These are phyloP conservation scores for Leucocoprinus leucothites DNA, from an alignment of 768 basidiomycete species.

Conservation along the genomic window DNA sequence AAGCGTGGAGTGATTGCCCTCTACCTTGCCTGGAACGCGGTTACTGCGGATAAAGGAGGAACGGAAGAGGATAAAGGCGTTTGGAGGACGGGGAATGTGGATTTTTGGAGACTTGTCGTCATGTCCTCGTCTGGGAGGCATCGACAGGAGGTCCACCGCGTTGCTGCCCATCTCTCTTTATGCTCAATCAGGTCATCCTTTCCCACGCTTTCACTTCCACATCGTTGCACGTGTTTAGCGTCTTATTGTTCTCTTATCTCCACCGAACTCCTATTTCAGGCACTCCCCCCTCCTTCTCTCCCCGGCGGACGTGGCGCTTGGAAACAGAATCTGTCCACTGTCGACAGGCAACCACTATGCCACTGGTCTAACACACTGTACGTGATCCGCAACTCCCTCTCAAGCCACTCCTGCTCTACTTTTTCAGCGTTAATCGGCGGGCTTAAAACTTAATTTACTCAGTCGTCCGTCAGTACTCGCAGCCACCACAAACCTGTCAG, in stretches of 20 bases:
- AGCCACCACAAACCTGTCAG: too few relatives aligned
- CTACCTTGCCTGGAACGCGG: slow-evolving; percentile 72
- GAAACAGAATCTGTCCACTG: not conserved
- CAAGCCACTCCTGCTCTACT: too few relatives aligned
- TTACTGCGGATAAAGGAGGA: slow-evolving; percentile 74
- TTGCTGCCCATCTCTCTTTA: not conserved
- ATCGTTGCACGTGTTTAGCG: slow-evolving; percentile 4
- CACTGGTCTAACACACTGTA: too few relatives aligned
- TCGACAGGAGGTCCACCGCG: slow-evolving; percentile 3
- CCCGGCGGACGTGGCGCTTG: too few relatives aligned
- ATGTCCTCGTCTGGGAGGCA: slow-evolving; percentile 8
- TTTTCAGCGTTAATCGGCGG: too few relatives aligned
- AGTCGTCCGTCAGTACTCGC: too few relatives aligned
- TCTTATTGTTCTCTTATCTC: slow-evolving; percentile 8
- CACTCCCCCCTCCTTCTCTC: too few relatives aligned
- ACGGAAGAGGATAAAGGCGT: slow-evolving; percentile 84
- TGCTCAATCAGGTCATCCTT: slow-evolving; percentile 12
- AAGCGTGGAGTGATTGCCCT: slow-evolving; percentile 75
- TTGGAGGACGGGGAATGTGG: slow-evolving; percentile 81
- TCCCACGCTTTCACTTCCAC: slow-evolving; percentile 9
- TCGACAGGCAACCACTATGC: too few relatives aligned
- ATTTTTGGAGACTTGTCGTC: not conserved
- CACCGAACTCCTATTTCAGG: too few relatives aligned
- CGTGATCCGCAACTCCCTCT: too few relatives aligned
- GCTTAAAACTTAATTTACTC: too few relatives aligned